A percentile compares a stretch with the other conserved stretches of the same genome.
These are phyloP conservation scores for Macadamia integrifolia DNA, from an alignment of 164 flowering plant genomes.

Conservation along the genomic window DNA sequence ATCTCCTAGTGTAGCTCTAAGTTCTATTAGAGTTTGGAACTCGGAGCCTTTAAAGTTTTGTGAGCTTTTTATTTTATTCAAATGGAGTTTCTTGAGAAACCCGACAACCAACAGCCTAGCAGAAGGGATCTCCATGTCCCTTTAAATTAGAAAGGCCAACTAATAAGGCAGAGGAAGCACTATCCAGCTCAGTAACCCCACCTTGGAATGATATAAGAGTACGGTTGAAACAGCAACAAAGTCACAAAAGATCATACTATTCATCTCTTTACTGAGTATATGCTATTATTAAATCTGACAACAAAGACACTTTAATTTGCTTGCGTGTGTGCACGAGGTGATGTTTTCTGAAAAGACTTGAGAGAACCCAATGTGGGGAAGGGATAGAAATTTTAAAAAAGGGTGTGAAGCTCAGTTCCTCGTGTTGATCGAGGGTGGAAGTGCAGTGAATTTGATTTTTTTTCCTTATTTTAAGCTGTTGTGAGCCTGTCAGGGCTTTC, in stretches of 20 bases:
- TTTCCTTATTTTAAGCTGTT: no score
- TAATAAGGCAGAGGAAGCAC: not conserved
- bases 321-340: not conserved
- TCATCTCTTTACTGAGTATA: not conserved
- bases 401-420: conserved; percentile 3
- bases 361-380: no score
- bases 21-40: not conserved
- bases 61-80: not conserved
- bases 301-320: not conserved
- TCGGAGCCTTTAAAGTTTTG: not conserved
- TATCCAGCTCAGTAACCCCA: not conserved
- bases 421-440: conserved; percentile 6
- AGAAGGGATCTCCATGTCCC: not conserved
- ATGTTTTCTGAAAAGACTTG: not conserved
- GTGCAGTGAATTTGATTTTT: not conserved
- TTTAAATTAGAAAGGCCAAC: not conserved
- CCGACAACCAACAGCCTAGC: not conserved
- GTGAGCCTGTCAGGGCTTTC: no score
- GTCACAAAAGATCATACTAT: not conserved
- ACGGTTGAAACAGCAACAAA: conserved; percentile 3
- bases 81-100: not conserved
- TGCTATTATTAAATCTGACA: not conserved
- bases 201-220: conserved; percentile 5
- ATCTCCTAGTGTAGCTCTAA: not conserved
- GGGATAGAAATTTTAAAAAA: no score